These are phyloP conservation scores for Cyberlindnera subsufficiens DNA, from an alignment of 805 yeast genomes.

Conservation along the genomic window DNA sequence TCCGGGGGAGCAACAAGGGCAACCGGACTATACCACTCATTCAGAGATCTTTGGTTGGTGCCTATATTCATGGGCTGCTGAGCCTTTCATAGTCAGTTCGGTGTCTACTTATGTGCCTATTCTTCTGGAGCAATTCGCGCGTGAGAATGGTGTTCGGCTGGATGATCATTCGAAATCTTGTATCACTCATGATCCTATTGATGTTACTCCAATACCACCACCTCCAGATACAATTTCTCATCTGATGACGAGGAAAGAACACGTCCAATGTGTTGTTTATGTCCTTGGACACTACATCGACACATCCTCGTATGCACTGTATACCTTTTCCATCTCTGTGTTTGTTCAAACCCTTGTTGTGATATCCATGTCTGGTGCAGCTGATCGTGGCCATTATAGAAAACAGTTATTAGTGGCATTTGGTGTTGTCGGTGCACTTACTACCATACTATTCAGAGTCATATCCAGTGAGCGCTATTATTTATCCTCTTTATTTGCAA, in stretches of 20 bases:
- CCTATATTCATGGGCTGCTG: constrained; percentile 67
- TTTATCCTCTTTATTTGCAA: constrained; percentile 49
- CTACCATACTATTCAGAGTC: constrained; percentile 41
- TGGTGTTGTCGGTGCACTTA: constrained; percentile 52
- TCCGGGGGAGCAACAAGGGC: constrained; percentile 5
- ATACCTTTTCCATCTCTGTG: constrained; percentile 69
- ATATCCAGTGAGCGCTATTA: constrained; percentile 38
- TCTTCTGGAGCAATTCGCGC: constrained; percentile 63
- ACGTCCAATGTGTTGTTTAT: constrained; percentile 40
- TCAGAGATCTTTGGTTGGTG: constrained; percentile 62
- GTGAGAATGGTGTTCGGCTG: constrained; percentile 61
- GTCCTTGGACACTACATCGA: constrained; percentile 47
- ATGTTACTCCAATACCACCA: constrained; percentile 27
- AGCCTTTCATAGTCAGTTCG: constrained; percentile 75
- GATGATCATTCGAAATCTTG: constrained; percentile 58
- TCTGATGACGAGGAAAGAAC: constrained; percentile 10
- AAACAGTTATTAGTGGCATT: constrained; percentile 49
- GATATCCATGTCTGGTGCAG: constrained; percentile 66
- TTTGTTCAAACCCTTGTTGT: constrained; percentile 66
- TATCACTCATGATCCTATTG: constrained; percentile 8
- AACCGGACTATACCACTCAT: constrained; percentile 25
- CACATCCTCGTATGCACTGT: constrained; percentile 67
- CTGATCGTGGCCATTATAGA: constrained; percentile 58
- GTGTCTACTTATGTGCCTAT: constrained; percentile 76
- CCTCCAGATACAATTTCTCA: constrained; percentile 24